A percentile compares a stretch with the other conserved stretches of the same genome.
These are phyloP conservation scores for Petunia hybrid DNA, from an alignment of 305 asterid genomes.

Conservation along the genomic window DNA sequence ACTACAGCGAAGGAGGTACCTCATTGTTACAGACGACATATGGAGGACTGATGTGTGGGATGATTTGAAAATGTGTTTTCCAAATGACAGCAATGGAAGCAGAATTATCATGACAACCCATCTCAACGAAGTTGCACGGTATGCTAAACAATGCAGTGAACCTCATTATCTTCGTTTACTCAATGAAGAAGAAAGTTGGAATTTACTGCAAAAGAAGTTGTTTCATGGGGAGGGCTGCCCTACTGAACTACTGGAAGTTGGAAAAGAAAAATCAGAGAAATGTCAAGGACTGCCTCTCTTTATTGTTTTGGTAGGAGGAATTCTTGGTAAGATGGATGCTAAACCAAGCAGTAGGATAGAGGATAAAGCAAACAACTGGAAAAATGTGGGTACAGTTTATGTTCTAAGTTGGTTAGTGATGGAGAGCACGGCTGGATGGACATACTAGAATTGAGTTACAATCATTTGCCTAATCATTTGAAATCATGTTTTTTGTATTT, in stretches of 20 bases:
- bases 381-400: neutral
- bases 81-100: constrained; percentile 25
- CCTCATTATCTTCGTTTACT: constrained; percentile 6
- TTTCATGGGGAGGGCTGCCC: neutral
- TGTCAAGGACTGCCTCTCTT: constrained; percentile 26
- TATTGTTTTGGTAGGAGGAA: constrained; percentile 13
- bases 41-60: constrained; percentile 10
- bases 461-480: constrained; percentile 17
- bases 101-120: constrained; percentile 26
- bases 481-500: constrained; percentile 25
- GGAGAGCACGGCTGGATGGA: neutral
- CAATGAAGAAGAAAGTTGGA: neutral
- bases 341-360: neutral
- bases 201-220: constrained; percentile 3
- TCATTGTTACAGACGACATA: constrained; percentile 12
- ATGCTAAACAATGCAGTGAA: neutral
- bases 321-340: neutral
- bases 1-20: constrained; percentile 19
- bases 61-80: neutral
- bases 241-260: neutral
- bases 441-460: constrained; percentile 21
- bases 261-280: constrained; percentile 8
- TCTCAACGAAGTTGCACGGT: neutral
- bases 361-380: constrained; percentile 9
- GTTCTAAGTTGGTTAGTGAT: neutral